A percentile compares a stretch with the other conserved stretches of the same genome.
phyloP scores from a whole-genome alignment of 176 grass and related monocot genomes.

The Calamus simplicifolius region DNA sequence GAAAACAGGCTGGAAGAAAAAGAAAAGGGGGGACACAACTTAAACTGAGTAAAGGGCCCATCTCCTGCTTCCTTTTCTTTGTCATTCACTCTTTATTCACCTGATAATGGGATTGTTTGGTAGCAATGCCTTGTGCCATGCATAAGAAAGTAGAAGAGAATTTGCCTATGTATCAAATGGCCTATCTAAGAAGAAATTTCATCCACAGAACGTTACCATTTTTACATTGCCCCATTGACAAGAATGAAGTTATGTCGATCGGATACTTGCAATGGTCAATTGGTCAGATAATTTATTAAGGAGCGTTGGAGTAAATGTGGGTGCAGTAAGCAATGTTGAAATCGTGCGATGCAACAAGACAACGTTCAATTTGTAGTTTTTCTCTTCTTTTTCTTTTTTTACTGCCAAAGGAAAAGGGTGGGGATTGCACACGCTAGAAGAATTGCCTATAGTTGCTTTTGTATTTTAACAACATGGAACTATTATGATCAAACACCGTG shows the following conservation, averaged over 20 bases:
- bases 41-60: too few species aligned
- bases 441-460: constrained; percentile 72
- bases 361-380: constrained; percentile 23
- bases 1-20: background rate
- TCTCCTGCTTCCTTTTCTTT: too few species aligned
- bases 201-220: constrained; percentile 38
- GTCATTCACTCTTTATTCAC: too few species aligned
- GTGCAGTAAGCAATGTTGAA: constrained; percentile 65
- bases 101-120: constrained; percentile 35
- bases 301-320: constrained; percentile 89
- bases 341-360: constrained; percentile 56
- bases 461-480: constrained; percentile 52
- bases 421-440: constrained; percentile 54
- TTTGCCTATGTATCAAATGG: constrained; percentile 58
- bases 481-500: constrained; percentile 38
- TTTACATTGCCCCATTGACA: constrained; percentile 53
- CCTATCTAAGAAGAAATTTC: constrained; percentile 41
- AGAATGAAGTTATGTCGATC: constrained; percentile 28
- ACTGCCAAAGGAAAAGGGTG: constrained; percentile 63
- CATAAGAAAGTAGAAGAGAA: constrained; percentile 38
- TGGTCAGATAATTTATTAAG: constrained; percentile 65
- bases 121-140: constrained; percentile 47
- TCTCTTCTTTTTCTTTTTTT: constrained; percentile 24
- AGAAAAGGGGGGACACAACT: too few species aligned
- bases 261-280: constrained; percentile 59